Evolutionary conservation across 2,329 filamentous ascomycete genomes (phyloP).

Genomic region (Chalara sp.): DNA sequence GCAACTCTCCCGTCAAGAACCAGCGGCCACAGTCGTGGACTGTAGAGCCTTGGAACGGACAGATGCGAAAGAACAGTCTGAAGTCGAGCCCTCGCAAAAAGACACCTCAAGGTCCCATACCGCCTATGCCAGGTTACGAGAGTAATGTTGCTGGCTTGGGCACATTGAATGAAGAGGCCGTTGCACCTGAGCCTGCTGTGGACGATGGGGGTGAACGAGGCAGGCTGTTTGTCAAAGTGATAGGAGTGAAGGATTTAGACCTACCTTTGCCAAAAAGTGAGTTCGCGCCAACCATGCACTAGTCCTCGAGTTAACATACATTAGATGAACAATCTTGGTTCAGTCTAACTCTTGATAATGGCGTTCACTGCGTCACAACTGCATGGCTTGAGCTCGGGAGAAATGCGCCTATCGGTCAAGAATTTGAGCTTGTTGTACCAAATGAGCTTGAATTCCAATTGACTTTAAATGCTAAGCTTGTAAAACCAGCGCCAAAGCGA

Average conservation of each 20-base stretch:
- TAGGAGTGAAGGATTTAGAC: constrained; percentile 93
- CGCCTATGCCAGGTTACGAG: constrained; percentile 80
- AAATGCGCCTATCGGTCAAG: constrained; percentile 91
- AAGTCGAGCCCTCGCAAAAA: constrained; percentile 37
- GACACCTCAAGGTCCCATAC: constrained; percentile 50
- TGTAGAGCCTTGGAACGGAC: constrained; percentile 93
- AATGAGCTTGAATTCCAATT: constrained; percentile 99
- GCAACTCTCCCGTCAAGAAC: constrained; percentile 66
- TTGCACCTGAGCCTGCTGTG: constrained; percentile 44
- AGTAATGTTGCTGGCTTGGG: constrained; percentile 63
- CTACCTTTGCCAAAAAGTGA: constrained; percentile 84
- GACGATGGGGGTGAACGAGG: constrained; percentile 84
- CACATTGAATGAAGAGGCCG: constrained; percentile 52
- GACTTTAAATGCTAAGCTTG: constrained; percentile 90
- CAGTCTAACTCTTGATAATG: constrained; percentile 95
- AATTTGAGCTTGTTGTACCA: constrained; percentile 94
- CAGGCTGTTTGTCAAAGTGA: constrained; percentile 94
- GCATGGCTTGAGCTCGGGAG: constrained; percentile 89
- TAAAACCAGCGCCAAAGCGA: constrained; percentile 62
- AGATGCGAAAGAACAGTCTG: constrained; percentile 60
- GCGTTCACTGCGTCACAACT: constrained; percentile 94
- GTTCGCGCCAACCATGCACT: constrained; percentile 26
- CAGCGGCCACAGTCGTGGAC: constrained; percentile 87
- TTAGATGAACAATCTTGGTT: constrained; percentile 87
- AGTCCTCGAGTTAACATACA: constrained; percentile 18